A percentile compares a stretch with the other conserved stretches of the same genome.
phyloP scores from a whole-genome alignment of 805 yeast genomes.

The Saturnispora sekii region DNA sequence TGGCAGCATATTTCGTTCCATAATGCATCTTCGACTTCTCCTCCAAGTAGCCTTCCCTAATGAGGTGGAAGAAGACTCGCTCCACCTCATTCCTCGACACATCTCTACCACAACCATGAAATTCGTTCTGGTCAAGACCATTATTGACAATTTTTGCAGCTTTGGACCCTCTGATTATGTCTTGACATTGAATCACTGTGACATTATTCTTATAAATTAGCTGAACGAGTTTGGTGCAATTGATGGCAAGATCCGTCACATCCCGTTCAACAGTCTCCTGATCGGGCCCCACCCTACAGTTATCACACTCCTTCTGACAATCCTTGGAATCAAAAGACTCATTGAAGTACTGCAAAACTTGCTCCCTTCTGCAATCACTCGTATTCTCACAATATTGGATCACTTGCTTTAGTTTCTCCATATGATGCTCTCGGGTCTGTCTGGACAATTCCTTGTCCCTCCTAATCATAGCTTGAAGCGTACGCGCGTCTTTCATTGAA shows the following conservation, averaged over 20 bases:
- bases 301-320: conserved; percentile 77
- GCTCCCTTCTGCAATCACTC: conserved; percentile 82
- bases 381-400: conserved; percentile 85
- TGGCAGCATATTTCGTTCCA: conserved; percentile 69
- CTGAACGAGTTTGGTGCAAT: conserved; percentile 50
- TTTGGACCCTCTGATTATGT: conserved; percentile 67
- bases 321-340: conserved; percentile 60
- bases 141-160: conserved; percentile 48
- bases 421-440: conserved; percentile 64
- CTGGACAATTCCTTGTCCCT: conserved; percentile 59
- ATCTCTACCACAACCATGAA: conserved; percentile 62
- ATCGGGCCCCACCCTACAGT: conserved; percentile 46
- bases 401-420: conserved; percentile 69
- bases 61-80: conserved; percentile 70
- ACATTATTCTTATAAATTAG: conserved; percentile 49
- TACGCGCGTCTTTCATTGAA: conserved; percentile 68
- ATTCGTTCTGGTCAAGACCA: conserved; percentile 51
- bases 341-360: conserved; percentile 83
- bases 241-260: conserved; percentile 54
- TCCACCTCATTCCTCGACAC: conserved; percentile 65
- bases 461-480: conserved; percentile 66
- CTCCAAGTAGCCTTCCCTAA: conserved; percentile 52
- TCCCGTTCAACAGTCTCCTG: conserved; percentile 46
- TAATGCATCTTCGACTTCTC: conserved; percentile 63
- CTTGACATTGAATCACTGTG: conserved; percentile 74